Conservation (phyloP, 2,329 filamentous ascomycete species). For the Aspergillus sergii region DNA sequence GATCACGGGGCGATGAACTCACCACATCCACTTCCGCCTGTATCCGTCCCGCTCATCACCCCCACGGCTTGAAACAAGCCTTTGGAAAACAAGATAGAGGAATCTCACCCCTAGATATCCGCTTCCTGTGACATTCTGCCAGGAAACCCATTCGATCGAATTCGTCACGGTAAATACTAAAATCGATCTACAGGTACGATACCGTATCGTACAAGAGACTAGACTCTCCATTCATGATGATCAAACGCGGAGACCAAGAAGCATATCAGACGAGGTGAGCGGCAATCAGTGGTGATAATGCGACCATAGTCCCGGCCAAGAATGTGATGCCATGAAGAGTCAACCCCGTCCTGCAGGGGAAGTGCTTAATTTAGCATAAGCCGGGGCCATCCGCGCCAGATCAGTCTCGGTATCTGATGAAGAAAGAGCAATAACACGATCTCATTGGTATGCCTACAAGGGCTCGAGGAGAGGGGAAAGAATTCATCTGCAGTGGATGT, state of each 20-base stretch:
- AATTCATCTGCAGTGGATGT: background rate
- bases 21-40: background rate
- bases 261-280: background rate
- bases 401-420: background rate
- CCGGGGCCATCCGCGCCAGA: background rate
- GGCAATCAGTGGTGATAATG: background rate
- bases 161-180: background rate
- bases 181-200: background rate
- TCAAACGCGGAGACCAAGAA: background rate
- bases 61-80: background rate
- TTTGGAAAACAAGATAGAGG: background rate
- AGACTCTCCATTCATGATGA: background rate
- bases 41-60: background rate
- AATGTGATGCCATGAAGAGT: background rate
- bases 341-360: background rate
- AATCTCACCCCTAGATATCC: background rate
- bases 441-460: background rate
- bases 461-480: background rate
- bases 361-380: background rate
- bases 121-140: background rate
- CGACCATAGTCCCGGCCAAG: background rate
- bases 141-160: background rate
- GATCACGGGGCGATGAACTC: background rate
- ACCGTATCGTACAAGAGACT: background rate
- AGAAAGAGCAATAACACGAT: background rate